Evolutionary conservation across 768 basidiomycete genomes (phyloP).

Genomic region (Cystofilobasidium macerans): DNA sequence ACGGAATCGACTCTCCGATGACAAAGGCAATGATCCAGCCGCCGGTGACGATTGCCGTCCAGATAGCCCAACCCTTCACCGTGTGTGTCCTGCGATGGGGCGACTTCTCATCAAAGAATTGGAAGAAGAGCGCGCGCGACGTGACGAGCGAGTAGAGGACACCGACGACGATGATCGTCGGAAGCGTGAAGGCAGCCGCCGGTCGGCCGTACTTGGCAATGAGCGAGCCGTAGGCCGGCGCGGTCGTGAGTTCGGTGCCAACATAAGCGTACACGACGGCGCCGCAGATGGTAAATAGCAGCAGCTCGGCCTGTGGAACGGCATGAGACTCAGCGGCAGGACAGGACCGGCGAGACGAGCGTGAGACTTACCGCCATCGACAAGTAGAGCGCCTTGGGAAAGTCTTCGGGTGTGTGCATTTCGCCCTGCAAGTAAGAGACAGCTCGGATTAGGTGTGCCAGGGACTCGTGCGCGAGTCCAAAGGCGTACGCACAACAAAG

Average conservation of each 20-base stretch:
- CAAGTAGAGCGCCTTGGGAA: conserved; percentile 32
- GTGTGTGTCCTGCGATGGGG: conserved; percentile 29
- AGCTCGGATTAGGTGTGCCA: too few relatives aligned
- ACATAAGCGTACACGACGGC: conserved; percentile 29
- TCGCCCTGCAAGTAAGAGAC: too few relatives aligned
- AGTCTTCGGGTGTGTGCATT: conserved; percentile 30
- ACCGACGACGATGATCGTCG: conserved; percentile 30
- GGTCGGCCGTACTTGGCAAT: conserved; percentile 25
- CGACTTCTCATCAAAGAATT: conserved; percentile 30
- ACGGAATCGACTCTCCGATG: conserved; percentile 28
- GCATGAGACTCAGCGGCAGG: too few relatives aligned
- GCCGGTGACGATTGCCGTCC: conserved; percentile 28
- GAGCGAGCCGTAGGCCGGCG: conserved; percentile 30
- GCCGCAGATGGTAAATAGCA: conserved; percentile 30
- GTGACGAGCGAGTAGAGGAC: conserved; percentile 28
- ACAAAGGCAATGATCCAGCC: conserved; percentile 32
- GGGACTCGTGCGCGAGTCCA: too few relatives aligned
- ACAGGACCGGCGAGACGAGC: too few relatives aligned
- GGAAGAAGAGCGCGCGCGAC: conserved; percentile 31
- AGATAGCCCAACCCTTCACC: conserved; percentile 29
- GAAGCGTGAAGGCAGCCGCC: conserved; percentile 28
- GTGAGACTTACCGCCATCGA: too few relatives aligned
- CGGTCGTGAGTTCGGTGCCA: conserved; percentile 23
- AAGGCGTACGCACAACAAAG: too few relatives aligned
- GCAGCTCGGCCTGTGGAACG: conserved; percentile 28